These are phyloP conservation scores for Phytophthora tubulina DNA, from an alignment of 352 stramenopile genomes.

Conservation along the genomic window DNA sequence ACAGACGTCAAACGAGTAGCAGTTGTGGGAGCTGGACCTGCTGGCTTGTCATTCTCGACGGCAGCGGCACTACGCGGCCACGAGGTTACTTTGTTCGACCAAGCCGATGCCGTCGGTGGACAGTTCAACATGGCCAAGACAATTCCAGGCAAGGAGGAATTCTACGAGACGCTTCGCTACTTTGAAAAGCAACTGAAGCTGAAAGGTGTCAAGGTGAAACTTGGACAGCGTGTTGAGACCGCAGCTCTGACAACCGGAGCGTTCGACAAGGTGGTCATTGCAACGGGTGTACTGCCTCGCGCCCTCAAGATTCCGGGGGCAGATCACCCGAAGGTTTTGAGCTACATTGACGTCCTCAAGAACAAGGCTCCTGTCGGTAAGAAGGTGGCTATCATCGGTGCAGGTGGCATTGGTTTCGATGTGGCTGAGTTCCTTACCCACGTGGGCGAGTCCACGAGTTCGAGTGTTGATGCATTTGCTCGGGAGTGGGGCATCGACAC, in stretches of 20 bases:
- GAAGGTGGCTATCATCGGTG: conserved; percentile 96
- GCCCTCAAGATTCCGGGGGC: conserved; percentile 88
- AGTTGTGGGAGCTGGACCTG: conserved; percentile 95
- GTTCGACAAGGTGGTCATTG: conserved; percentile 95
- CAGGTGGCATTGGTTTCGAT: conserved; percentile 98
- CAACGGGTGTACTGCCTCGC: conserved; percentile 95
- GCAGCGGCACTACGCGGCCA: conserved; percentile 92
- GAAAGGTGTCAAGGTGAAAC: conserved; percentile 82
- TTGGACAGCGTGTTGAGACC: conserved; percentile 63
- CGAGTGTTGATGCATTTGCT: conserved; percentile 88
- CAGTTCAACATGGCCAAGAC: conserved; percentile 98
- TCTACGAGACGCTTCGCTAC: conserved; percentile 97
- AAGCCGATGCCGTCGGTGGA: conserved; percentile 86
- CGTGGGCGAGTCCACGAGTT: conserved; percentile 67
- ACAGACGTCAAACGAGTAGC: conserved; percentile 72
- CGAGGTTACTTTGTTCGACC: conserved; percentile 95
- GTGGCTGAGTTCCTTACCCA: conserved; percentile 96
- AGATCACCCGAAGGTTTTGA: conserved; percentile 93
- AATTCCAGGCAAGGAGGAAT: conserved; percentile 98
- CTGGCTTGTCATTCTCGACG: conserved; percentile 93
- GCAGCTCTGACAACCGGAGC: conserved; percentile 57
- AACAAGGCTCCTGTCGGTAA: conserved; percentile 90
- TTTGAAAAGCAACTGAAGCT: conserved; percentile 93
- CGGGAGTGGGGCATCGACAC: conserved; percentile 96
- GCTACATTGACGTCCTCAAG: conserved; percentile 96